Evolutionary conservation across 169 alveolate genomes (phyloP).

Genomic region (Fabrea salina): DNA sequence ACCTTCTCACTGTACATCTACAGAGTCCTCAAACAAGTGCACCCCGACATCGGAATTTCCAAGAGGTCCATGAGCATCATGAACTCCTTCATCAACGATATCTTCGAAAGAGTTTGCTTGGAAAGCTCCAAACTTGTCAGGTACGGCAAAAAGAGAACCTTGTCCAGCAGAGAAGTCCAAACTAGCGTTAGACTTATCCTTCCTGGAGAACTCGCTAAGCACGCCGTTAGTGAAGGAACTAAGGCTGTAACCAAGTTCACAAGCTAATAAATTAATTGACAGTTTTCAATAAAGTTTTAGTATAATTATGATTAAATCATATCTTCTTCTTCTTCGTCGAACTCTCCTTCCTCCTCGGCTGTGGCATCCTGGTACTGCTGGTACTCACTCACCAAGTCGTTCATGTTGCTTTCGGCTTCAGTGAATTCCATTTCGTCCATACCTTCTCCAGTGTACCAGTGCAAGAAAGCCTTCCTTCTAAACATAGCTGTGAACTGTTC

Average conservation of each 20-base stretch:
- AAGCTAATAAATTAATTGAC: too few species aligned
- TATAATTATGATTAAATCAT: too few species aligned
- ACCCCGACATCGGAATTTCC: slow-evolving; percentile 97
- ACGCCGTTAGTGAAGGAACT: slow-evolving; percentile 99
- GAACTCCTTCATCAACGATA: slow-evolving; percentile 98
- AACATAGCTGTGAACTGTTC: slow-evolving; percentile 98
- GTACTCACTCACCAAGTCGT: slow-evolving; percentile 96
- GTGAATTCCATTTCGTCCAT: slow-evolving; percentile 99
- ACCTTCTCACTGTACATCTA: slow-evolving; percentile 97
- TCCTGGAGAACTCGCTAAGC: slow-evolving; percentile 99
- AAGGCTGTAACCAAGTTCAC: slow-evolving; percentile 99
- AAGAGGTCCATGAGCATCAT: slow-evolving; percentile 98
- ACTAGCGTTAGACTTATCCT: slow-evolving; percentile 97
- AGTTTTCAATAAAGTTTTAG: too few species aligned
- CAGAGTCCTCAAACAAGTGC: slow-evolving; percentile 98
- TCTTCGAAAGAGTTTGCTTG: slow-evolving; percentile 95
- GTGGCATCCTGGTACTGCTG: slow-evolving; percentile 98
- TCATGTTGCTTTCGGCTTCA: slow-evolving; percentile 98
- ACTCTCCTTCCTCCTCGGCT: slow-evolving; percentile 94
- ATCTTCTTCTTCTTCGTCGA: slow-evolving; percentile 47
- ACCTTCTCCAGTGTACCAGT: slow-evolving; percentile 98
- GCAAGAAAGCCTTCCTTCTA: slow-evolving; percentile 98
- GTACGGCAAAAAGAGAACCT: slow-evolving; percentile 97
- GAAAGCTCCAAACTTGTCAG: slow-evolving; percentile 96
- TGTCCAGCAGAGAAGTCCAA: slow-evolving; percentile 97